Evolutionary conservation across 2,329 filamentous ascomycete genomes (phyloP).

Genomic region (Tolypocladium album): DNA sequence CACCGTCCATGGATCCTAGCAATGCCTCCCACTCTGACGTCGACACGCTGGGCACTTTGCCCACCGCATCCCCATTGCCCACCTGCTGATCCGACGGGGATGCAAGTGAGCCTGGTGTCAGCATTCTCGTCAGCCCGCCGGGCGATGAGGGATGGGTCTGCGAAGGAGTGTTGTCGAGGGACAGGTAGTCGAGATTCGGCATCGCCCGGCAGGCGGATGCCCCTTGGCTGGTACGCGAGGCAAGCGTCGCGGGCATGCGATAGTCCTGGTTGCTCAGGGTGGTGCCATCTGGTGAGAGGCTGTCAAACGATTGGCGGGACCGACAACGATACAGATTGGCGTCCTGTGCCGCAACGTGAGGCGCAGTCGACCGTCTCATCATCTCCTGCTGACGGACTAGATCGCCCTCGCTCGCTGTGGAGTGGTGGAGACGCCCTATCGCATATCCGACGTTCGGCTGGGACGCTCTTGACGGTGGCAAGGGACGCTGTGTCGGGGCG

Average conservation of each 20-base stretch:
- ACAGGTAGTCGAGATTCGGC: conserved; percentile 49
- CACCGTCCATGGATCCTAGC: conserved; percentile 68
- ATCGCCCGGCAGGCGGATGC: conserved; percentile 11
- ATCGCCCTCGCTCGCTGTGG: conserved; percentile 42
- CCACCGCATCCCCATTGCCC: conserved; percentile 6
- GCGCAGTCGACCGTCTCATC: conserved; percentile 45
- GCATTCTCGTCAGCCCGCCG: conserved; percentile 28
- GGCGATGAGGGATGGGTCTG: conserved; percentile 40
- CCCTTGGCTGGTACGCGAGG: conserved; percentile 24
- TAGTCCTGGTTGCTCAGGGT: conserved; percentile 29
- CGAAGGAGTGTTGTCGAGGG: conserved; percentile 34
- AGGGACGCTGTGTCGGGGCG: conserved; percentile 13
- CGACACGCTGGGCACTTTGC: conserved; percentile 36
- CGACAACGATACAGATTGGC: conserved; percentile 28
- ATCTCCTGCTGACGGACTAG: conserved; percentile 45
- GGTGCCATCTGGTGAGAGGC: conserved; percentile 4
- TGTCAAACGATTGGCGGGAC: conserved; percentile 39
- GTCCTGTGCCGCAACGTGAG: conserved; percentile 22
- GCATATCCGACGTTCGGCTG: conserved; percentile 25
- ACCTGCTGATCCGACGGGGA: not conserved
- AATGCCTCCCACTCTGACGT: conserved; percentile 74
- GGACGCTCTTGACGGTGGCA: conserved; percentile 23
- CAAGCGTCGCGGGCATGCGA: conserved; percentile 34
- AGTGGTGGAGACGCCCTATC: conserved; percentile 28
- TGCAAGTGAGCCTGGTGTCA: conserved; percentile 9